Conservation (phyloP, 2,329 filamentous ascomycete species). For the Colletotrichum chrysophilum region DNA sequence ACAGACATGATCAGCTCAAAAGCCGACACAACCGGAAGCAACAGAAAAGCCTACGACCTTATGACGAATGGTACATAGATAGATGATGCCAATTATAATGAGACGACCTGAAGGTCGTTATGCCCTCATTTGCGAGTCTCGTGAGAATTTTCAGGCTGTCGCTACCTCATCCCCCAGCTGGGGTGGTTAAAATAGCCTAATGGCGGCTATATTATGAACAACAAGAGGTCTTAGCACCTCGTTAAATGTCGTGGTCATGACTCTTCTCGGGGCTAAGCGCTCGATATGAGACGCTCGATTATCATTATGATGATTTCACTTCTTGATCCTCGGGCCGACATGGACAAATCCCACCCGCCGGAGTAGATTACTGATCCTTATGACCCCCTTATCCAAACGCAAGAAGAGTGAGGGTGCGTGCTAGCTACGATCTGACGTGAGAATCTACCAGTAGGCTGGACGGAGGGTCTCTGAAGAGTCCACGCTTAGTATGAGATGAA, state of each 20-base stretch:
- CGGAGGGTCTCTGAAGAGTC: background rate
- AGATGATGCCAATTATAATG: background rate
- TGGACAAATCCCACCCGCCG: background rate
- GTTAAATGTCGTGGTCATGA: background rate
- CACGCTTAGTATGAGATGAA: background rate
- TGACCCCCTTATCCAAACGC: background rate
- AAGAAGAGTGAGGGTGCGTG: background rate
- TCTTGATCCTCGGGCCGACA: background rate
- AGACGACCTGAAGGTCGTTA: background rate
- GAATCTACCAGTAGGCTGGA: background rate
- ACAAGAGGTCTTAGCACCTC: background rate
- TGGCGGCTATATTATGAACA: background rate
- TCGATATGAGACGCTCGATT: background rate
- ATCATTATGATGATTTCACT: background rate
- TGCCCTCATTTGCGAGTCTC: background rate
- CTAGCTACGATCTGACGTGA: background rate
- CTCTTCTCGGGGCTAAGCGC: background rate
- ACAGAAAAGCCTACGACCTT: background rate
- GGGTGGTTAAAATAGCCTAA: background rate
- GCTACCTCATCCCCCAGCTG: background rate
- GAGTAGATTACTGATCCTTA: background rate
- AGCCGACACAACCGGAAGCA: background rate
- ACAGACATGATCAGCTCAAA: background rate
- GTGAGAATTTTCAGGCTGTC: background rate
- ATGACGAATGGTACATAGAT: slow-evolving; percentile 13